These are phyloP conservation scores for Aspergillus sp. DNA, from an alignment of 2,329 filamentous ascomycete species.

Conservation along the genomic window DNA sequence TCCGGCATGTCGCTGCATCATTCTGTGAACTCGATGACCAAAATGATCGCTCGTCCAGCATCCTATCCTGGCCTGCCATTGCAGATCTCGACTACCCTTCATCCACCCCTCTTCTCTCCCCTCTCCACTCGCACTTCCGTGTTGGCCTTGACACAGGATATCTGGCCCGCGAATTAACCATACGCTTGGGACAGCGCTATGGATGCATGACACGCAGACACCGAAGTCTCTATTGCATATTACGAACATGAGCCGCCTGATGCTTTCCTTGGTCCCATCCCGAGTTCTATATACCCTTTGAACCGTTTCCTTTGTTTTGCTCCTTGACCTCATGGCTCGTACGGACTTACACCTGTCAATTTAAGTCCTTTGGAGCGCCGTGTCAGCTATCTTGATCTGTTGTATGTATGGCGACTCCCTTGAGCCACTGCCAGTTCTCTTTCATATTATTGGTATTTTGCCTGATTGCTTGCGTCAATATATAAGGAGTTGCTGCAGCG, in stretches of 20 bases:
- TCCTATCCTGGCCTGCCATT: background rate
- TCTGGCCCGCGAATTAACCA: conserved; percentile 1
- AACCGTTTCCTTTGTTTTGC: no score
- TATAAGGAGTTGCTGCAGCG: no score
- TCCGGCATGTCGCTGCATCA: conserved; percentile 56
- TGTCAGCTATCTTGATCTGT: no score
- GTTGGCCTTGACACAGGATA: conserved; percentile 1
- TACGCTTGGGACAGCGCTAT: conserved; percentile 3
- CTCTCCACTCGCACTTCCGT: background rate
- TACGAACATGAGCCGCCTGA: conserved; percentile 6
- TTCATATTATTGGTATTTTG: no score
- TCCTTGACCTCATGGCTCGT: no score
- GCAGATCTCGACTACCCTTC: background rate
- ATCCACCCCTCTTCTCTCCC: background rate
- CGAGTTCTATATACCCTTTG: conserved; percentile 7
- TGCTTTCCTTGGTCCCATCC: conserved; percentile 3
- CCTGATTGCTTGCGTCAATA: no score
- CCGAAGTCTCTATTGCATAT: conserved; percentile 4
- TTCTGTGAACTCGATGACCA: no score
- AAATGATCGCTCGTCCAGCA: background rate
- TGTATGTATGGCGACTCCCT: no score
- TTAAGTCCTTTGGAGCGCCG: no score
- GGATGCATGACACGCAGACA: no score
- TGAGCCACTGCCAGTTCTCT: no score
- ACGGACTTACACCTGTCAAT: no score